Evolutionary conservation across 1,139 yeast species (phyloP), one percentile per base, ranked within the genome.

Genomic region (Candida mesenterica): DNA sequence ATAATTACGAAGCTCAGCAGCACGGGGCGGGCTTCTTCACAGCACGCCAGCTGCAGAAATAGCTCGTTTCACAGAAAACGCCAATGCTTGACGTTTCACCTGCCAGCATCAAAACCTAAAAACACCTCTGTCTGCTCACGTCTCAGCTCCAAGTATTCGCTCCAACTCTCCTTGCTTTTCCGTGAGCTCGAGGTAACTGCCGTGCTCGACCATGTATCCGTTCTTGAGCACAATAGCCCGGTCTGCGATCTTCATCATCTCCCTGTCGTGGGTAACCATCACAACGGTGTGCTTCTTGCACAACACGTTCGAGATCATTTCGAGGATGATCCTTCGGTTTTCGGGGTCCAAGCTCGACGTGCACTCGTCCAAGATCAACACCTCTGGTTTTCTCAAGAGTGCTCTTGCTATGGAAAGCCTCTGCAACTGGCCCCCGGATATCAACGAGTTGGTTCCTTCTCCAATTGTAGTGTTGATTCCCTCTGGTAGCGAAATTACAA

Each of bases 381-480:
- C 57, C 32, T 69, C 68, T 0, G 95, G 89, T 32, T 68, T 64
- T 33, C 88, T 61, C 3, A 86, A 46, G 15, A 87, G 44, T 0
- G 94, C 89, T 42, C 96, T 72, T 0, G 87, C 90, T 41, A 87
- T 78, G 0, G 89, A 76, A 13, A 87, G 56, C 41, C 95, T 62
- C 54, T 87, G 95, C 5, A 82, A 71, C 55, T 87, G 96, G 3
- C 96, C 96, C 28, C 90, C 87, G 3, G 95, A 84, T 24, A 85
- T 57, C 36, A 77, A 51, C 1, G 75, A 60, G 25, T 65, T 67
- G 8, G 56, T 48, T 3, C 59, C 59, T 14, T 75, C 73, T 8
- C 86, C 87, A 19, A 86, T 65, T 18, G 59, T 54, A 0, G 92
- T 71, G 28, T 77, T 66, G 10, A 84, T 46, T 0, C 84, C 84